Evolutionary conservation across 2,329 filamentous ascomycete species (phyloP), one percentile per base, ranked within the genome.

Genomic region (Didymella arachidicola): DNA sequence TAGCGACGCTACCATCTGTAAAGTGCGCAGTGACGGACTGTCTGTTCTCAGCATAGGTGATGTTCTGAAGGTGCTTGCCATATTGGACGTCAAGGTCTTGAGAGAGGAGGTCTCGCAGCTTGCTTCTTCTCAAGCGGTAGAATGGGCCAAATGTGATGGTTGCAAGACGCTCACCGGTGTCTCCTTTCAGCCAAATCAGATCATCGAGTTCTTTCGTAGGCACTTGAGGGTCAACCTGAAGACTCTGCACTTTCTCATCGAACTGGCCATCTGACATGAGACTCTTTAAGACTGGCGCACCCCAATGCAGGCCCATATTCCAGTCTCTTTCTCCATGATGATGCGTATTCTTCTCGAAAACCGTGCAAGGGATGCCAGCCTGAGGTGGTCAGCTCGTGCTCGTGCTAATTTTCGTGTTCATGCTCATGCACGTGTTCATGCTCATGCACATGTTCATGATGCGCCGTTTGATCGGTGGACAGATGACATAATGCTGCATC

Each of bases 261-360:
- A 42, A 88, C 83, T 65, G 71, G 12, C 81, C 73, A 0, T 82
- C 72, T 0, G 85, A 83, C 27, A 89, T 75, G 22, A 88, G 77
- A 7, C 77, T 69, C 43, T 82, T 78, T 39, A 89, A 76, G 1
- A 79, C 79, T 0, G 82, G 78, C 7, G 88, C 78, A 4, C 83
- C 84, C 86, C 86, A 89, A 68, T 88, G 85, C 56, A 89, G 77
- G 0, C 86, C 88, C 56, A 89, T 76, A 3, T 86, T 87, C 87
- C 86, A 89, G 61, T 87, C 86, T 76, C 83, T 30, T 81, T 83
- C 56, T 72, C 77, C 41, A 38, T 65, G 60, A 32, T 83, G 76
- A 39, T 82, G 79, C 5, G 68, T 57, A 62, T 86, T 83, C 41
- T 83, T 83, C 72, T 88, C 86, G 66, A 83, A 87, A 42, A 88